Evolutionary conservation across 495 filamentous ascomycete genomes (phyloP), one percentile per base, ranked within the genome.

Genomic region (Lophiotrema nucula): DNA sequence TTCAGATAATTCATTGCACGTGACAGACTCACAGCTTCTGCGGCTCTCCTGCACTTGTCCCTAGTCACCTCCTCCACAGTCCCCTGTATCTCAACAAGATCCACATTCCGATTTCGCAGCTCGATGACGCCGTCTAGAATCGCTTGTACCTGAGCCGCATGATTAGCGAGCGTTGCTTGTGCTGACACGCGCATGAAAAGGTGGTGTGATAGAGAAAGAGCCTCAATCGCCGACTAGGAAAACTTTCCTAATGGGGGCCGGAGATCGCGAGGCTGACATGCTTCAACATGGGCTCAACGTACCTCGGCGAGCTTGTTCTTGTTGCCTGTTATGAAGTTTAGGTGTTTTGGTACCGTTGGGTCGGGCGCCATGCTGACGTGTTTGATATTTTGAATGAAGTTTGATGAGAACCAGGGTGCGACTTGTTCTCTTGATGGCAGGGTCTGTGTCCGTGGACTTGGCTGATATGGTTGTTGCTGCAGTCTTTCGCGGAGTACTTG

Each of bases 301-400:
- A 58, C 53, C 28, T 98, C 93, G 54, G 71, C 69, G 46, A 98
- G 81, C 75, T 98, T 98, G 76, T 95, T 95, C 62, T 82, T 79
- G 76, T 98, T 98, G 62, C 92, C 88, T 2, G 95, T 98, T 66
- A 98, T 96, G 78, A 98, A 98, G 77, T 96, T 89, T 31, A 98
- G 73, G 25, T 76, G 51, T 52, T 68, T 70, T 10, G 71, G 73
- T 18, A 72, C 62, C 4, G 64, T 58, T 4, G 52, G 18, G 10
- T 26, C 31, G 12, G 70, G 67, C 16, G 72, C 50, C 65, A 69
- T 70, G 24, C 41, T 33, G 37, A 49, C 16, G 26, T 31, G n/a
- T 22, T 46, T 44, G 28, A 26, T 31, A 8, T 16, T 41, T 13
- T 19, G 35, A 31, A 43, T 47, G 22, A 56, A 61, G 12, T 56